Base-by-base conservation (phyloP, 1,284 basidiomycete species). In the Ceratobasidium sp. region DNA sequence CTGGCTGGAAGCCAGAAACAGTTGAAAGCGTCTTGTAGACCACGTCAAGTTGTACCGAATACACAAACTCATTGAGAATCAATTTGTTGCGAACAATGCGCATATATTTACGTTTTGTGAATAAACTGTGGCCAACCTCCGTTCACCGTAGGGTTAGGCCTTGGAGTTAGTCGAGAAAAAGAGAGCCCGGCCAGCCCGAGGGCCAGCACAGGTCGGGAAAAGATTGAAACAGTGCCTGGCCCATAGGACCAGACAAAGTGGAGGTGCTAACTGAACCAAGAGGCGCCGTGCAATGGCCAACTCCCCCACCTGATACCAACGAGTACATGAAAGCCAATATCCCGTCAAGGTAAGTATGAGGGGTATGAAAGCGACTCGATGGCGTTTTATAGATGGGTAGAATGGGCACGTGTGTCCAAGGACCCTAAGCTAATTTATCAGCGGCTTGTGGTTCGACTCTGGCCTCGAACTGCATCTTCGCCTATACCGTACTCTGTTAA, bases 311-410 rank as follows among this genome's bases (percentile, higher is more conserved):
- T 70, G 53, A 70, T 70, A 55, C 32, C 32, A 28, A 32, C 67
- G 21, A 70, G 28, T 46, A 70, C 67, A 14, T 70, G 67, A 70
- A 70, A 39, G 67, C 67, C 28, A 53, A 70, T 53, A 70, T 70
- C 52, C 53, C 65, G 23, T 70, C 65, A 70, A 70, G 65, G 65
- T 70, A 70, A 70, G 67, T 70, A 70, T 70, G 55, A 70, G 21
- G 55, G 59, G n/a, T 59, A 41, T 8, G 9, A n/a, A 28, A 5
- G 18, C 16, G 8, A 23, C 6, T 12, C 16, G 4, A 14, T 8
- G n/a, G 36, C 18, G 10, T 41, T 18, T 39, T 59, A 39, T 59
- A 59, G 14, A 34, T 23, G 28, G 8, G 28, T 55, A 14, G 10
- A 12, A 3, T 9, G 3, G 53, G 53, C 32, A 30, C 53, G 53